phyloP scores from a whole-genome alignment of 495 filamentous ascomycete species.

The Neohortaea acidophila region DNA sequence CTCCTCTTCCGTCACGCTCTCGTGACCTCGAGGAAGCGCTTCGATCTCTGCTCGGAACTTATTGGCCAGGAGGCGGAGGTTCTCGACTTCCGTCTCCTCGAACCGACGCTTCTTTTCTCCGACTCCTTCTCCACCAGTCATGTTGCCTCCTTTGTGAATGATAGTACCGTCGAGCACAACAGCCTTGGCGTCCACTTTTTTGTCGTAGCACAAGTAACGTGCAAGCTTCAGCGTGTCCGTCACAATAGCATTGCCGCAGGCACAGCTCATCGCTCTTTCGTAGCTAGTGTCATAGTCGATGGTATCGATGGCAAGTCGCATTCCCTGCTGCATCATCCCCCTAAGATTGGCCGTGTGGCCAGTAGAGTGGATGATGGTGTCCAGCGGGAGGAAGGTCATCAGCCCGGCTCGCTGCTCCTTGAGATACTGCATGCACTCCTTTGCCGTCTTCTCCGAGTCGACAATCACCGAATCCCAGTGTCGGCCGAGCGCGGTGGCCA shows the following conservation, averaged over 20 bases:
- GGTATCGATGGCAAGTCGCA: conserved; percentile 86
- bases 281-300: conserved; percentile 82
- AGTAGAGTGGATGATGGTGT: conserved; percentile 92
- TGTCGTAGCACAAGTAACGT: conserved; percentile 76
- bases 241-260: conserved; percentile 88
- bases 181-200: conserved; percentile 75
- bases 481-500: conserved; percentile 79
- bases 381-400: conserved; percentile 84
- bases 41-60: conserved; percentile 58
- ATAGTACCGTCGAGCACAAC: conserved; percentile 85
- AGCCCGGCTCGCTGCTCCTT: conserved; percentile 74
- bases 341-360: conserved; percentile 78
- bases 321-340: conserved; percentile 54
- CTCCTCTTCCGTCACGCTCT: conserved; percentile 62
- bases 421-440: conserved; percentile 86
- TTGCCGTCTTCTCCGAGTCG: conserved; percentile 88
- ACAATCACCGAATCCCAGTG: conserved; percentile 90
- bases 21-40: conserved; percentile 58
- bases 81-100: conserved; percentile 77
- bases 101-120: conserved; percentile 65
- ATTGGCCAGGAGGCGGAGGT: conserved; percentile 53
- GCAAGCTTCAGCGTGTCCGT: conserved; percentile 77
- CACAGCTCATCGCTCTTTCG: conserved; percentile 84
- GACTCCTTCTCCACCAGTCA: conserved; percentile 81
- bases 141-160: conserved; percentile 91